Conservation (phyloP, 768 basidiomycete species). For the Glaciozyma antarctica region DNA sequence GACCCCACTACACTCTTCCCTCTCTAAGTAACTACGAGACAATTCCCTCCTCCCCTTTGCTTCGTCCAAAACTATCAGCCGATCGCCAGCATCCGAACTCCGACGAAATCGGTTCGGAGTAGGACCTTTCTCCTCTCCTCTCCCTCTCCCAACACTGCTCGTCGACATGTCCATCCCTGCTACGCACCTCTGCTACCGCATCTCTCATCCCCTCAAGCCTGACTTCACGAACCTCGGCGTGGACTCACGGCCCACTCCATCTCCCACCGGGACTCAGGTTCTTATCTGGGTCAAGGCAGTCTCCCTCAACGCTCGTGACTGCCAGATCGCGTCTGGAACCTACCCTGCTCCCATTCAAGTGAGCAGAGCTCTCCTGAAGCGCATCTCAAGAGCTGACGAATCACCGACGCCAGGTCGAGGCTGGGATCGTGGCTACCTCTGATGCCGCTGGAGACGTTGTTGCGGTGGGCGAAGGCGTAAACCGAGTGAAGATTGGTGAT, state of each 20-base stretch:
- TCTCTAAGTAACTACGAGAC: no score
- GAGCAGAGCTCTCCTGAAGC: not conserved
- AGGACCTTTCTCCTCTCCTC: no score
- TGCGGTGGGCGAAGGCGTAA: constrained; percentile 5
- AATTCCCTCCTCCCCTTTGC: no score
- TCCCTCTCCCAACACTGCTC: no score
- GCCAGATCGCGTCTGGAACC: constrained; percentile 34
- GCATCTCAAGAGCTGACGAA: no score
- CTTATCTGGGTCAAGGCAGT: constrained; percentile 37
- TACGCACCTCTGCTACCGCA: not conserved
- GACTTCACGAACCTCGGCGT: constrained; percentile 17
- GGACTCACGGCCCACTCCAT: not conserved
- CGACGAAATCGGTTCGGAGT: no score
- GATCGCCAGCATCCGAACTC: no score
- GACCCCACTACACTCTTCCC: no score
- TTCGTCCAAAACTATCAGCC: no score
- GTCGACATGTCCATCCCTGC: not conserved
- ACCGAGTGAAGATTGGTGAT: constrained; percentile 15
- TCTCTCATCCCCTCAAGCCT: constrained; percentile 12
- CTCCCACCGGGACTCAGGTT: constrained; percentile 27
- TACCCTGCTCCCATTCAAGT: constrained; percentile 27
- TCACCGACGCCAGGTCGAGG: not conserved
- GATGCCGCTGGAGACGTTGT: constrained; percentile 28
- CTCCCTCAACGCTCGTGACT: constrained; percentile 37
- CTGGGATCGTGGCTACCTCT: constrained; percentile 11